Evolutionary conservation across 179 eudicot species (phyloP).

Genomic region (Beta lomatogona): DNA sequence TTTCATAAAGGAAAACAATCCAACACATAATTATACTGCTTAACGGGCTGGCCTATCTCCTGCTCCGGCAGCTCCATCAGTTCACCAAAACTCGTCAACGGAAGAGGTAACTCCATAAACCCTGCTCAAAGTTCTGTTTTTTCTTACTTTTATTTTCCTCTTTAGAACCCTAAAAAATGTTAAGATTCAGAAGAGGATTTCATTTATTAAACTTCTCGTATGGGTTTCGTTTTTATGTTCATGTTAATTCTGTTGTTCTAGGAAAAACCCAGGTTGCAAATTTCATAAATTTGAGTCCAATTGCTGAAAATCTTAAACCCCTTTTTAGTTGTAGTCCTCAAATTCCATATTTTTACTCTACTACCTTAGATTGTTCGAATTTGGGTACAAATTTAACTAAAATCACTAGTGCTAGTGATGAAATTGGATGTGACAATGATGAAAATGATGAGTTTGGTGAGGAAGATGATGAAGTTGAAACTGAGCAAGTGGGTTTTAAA

Average conservation of each 20-base stretch:
- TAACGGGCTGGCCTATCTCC: no score
- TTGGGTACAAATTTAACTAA: background rate
- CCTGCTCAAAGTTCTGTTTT: background rate
- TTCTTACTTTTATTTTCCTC: background rate
- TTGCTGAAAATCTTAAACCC: conserved; percentile 6
- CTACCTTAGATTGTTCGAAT: conserved; percentile 26
- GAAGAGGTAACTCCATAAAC: background rate
- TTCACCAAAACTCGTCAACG: background rate
- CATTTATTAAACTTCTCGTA: conserved; percentile 24
- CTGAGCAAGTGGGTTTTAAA: conserved; percentile 21
- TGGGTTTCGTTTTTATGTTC: background rate
- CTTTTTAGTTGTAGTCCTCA: conserved; percentile 21
- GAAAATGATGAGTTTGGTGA: conserved; percentile 16
- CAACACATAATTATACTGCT: no score
- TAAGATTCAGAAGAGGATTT: conserved; percentile 40
- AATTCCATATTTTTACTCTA: conserved; percentile 25
- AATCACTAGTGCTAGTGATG: background rate
- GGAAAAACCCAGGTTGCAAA: conserved; percentile 26
- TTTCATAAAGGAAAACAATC: no score
- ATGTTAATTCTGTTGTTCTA: conserved; percentile 24
- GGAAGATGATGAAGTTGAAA: conserved; percentile 15
- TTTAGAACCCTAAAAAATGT: conserved; percentile 26
- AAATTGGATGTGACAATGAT: background rate
- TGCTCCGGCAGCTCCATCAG: background rate
- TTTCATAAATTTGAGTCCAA: conserved; percentile 5